Base-by-base conservation (phyloP, 2,329 filamentous ascomycete genomes). In the Diaporthe batatas region DNA sequence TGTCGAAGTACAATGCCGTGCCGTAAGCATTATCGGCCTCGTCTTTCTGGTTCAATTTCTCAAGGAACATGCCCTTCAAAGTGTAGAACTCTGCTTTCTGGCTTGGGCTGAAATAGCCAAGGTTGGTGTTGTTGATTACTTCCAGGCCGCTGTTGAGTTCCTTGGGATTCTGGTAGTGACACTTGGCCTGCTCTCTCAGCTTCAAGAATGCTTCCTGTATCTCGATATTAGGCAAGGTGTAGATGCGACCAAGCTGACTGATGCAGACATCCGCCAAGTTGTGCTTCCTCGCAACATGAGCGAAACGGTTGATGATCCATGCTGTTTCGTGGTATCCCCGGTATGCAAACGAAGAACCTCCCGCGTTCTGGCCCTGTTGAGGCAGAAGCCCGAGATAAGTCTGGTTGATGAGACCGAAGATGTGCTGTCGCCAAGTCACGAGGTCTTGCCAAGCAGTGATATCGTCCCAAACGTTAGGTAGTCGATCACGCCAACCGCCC, bases 11-110 rank as follows among this genome's bases (percentile, higher is more conserved):
- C 74, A 99, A 83, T 0, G 96, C 97, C 67, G 95, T 97, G 65
- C 96, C 96, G 80, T 97, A 99, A 0, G 97, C 96, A 73, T 94
- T 92, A 77, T 98, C 95, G 6, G 96, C 95, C 74, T 99, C 96
- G 3, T 93, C 92, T 80, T 95, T 95, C 78, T 98, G 93, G 72
- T 92, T 92, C 12, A 99, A 88, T 82, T 98, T 98, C 80, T 97
- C 96, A 57, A 98, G 86, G 87, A 99, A 99, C 96, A 99, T 99
- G 75, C 96, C 96, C 88, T 99, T 99, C 70, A 99, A 89, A 0
- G 96, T 99, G 86, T 98, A 99, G 84, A 99, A 99, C 81, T 99
- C 96, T 11, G 96, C 96, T 84, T 99, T 99, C 82, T 99, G 96
- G 79, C 95, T 93, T 3, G 93, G 90, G 75, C 95, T 97, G 82